phyloP scores from a whole-genome alignment of 2,329 filamentous ascomycete genomes.

The Aspergillus sp. region DNA sequence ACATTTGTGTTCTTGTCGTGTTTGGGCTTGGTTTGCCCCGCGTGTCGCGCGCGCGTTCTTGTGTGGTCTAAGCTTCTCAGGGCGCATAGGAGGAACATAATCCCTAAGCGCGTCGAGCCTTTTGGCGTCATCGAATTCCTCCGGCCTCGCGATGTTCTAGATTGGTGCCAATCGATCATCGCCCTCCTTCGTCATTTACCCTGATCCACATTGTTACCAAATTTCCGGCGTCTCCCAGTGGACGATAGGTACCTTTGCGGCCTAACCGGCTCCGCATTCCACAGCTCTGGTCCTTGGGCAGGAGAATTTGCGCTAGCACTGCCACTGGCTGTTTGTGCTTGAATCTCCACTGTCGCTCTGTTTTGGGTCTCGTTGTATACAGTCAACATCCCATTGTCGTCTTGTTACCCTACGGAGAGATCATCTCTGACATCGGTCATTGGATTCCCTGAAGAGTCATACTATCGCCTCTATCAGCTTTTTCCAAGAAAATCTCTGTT shows the following conservation, averaged over 20 bases:
- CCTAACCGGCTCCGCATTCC: slow-evolving; percentile 19
- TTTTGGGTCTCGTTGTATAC: background rate
- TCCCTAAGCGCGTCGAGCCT: background rate
- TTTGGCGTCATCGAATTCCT: background rate
- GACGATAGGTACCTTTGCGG: background rate
- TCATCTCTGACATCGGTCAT: too few relatives aligned
- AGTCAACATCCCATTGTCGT: too few relatives aligned
- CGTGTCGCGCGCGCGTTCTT: slow-evolving; percentile 1
- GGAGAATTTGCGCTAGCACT: slow-evolving; percentile 53
- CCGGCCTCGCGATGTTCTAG: background rate
- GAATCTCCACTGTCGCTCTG: background rate
- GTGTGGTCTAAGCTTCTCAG: background rate
- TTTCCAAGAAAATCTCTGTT: background rate
- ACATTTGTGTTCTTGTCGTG: background rate
- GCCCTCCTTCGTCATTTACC: background rate
- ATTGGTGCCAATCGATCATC: background rate
- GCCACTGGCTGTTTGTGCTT: slow-evolving; percentile 24
- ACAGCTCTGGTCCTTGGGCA: slow-evolving; percentile 27
- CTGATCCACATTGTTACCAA: background rate
- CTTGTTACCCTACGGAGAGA: too few relatives aligned
- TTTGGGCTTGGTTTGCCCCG: background rate
- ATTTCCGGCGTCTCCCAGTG: background rate
- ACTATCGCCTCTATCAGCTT: background rate
- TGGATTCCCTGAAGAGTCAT: too few relatives aligned
- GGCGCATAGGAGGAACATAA: background rate